Evolutionary conservation across 306 rosid genomes (phyloP).

Genomic region (Acacia acuminata): DNA sequence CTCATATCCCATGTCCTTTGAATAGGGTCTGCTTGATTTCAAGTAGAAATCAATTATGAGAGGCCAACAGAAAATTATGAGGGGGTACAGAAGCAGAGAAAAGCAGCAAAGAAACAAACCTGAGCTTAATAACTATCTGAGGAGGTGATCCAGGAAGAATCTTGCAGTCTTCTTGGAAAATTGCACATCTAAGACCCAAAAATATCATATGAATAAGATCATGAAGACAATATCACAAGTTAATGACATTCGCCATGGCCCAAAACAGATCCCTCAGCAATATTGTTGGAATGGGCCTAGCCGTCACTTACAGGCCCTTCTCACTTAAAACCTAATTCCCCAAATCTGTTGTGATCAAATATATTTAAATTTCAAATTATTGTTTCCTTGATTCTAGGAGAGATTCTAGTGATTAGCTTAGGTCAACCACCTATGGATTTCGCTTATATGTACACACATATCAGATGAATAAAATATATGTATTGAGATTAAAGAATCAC

Average conservation of each 20-base stretch:
- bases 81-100: background rate
- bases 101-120: slow-evolving; percentile 42
- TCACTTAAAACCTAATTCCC: too few relatives aligned
- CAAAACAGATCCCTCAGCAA: background rate
- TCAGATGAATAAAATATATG: too few relatives aligned
- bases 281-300: too few relatives aligned
- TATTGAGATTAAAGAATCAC: too few relatives aligned
- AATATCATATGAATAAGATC: background rate
- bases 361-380: too few relatives aligned
- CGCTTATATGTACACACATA: too few relatives aligned
- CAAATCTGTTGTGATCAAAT: too few relatives aligned
- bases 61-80: slow-evolving; percentile 6
- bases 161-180: slow-evolving; percentile 85
- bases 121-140: slow-evolving; percentile 66
- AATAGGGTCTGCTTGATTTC: slow-evolving; percentile 69
- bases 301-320: too few relatives aligned
- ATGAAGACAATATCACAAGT: background rate
- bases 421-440: too few relatives aligned
- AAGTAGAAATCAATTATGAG: slow-evolving; percentile 29
- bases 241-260: background rate
- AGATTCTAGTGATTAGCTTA: too few relatives aligned
- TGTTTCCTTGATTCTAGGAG: too few relatives aligned
- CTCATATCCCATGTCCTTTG: slow-evolving; percentile 91
- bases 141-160: slow-evolving; percentile 56
- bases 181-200: slow-evolving; percentile 57